Evolutionary conservation across 352 stramenopile species (phyloP).

Genomic region (Thalassiosira sp.): DNA sequence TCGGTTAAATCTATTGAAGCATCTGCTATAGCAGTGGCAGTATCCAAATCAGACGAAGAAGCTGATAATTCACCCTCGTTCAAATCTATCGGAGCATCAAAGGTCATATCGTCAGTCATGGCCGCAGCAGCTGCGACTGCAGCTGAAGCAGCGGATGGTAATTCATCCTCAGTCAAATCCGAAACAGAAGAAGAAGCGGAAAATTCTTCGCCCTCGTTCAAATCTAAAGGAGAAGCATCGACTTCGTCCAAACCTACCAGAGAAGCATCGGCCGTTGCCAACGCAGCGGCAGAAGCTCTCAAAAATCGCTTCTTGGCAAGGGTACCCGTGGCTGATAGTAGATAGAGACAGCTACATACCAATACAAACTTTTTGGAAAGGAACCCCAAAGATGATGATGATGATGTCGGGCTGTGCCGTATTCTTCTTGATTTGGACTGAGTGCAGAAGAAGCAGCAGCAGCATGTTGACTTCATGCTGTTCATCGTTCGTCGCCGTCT

Average conservation of each 20-base stretch:
- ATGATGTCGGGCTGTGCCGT: too few species aligned
- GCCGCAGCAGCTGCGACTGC: too few species aligned
- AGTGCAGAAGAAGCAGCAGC: background rate
- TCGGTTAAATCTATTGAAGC: conserved; percentile 1
- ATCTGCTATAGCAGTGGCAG: background rate
- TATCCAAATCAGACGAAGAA: too few species aligned
- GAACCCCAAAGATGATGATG: background rate
- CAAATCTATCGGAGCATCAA: too few species aligned
- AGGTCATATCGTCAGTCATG: too few species aligned
- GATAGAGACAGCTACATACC: conserved; percentile 13
- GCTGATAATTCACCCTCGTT: background rate
- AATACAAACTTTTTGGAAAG: conserved; percentile 3
- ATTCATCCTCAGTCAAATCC: background rate
- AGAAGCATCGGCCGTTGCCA: background rate
- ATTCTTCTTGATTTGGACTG: background rate
- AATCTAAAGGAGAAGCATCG: too few species aligned
- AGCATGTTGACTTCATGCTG: background rate
- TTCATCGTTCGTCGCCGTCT: too few species aligned
- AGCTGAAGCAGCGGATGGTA: background rate
- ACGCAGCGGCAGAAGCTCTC: background rate
- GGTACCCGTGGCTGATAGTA: conserved; percentile 16
- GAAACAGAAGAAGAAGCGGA: background rate
- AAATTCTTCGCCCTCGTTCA: background rate
- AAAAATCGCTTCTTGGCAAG: conserved; percentile 7
- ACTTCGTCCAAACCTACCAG: too few species aligned